A percentile compares a stretch with the other conserved stretches of the same genome.
phyloP scores from a whole-genome alignment of 2,329 filamentous ascomycete species.

The Diplodia sapinea region DNA sequence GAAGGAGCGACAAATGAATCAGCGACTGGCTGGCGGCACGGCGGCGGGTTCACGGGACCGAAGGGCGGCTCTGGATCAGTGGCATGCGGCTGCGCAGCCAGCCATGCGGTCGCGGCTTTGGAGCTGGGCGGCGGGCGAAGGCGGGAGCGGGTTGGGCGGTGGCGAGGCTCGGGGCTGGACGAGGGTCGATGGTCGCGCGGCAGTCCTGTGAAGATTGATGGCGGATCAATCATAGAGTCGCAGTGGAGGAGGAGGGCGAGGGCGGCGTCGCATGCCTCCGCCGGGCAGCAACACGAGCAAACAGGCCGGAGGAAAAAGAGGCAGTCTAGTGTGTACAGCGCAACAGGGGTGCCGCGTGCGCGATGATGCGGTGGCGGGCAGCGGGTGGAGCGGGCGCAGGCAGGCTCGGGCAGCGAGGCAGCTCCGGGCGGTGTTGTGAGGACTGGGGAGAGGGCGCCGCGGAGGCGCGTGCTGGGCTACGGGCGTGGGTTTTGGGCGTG shows the following conservation, averaged over 20 bases:
- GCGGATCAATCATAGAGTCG: slow-evolving; percentile 39
- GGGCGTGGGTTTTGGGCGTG: slow-evolving; percentile 17
- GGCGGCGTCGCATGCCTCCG: slow-evolving; percentile 11
- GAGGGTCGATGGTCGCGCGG: slow-evolving; percentile 32
- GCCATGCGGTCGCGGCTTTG: slow-evolving; percentile 10
- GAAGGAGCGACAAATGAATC: slow-evolving; percentile 32
- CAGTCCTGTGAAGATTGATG: slow-evolving; percentile 47
- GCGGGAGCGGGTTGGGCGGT: slow-evolving; percentile 35
- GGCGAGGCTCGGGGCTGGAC: slow-evolving; percentile 32
- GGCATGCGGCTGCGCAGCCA: slow-evolving; percentile 11
- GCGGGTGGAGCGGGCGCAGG: not conserved
- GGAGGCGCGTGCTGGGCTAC: not conserved
- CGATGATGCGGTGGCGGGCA: slow-evolving; percentile 14
- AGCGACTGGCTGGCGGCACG: slow-evolving; percentile 33
- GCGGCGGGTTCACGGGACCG: slow-evolving; percentile 23
- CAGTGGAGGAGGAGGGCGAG: not conserved
- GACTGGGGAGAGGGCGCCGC: not conserved
- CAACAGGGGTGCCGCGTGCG: slow-evolving; percentile 21
- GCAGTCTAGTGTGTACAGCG: not conserved
- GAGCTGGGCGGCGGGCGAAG: not conserved
- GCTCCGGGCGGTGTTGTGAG: not conserved
- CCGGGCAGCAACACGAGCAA: not conserved
- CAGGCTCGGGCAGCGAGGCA: not conserved
- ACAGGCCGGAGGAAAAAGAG: not conserved
- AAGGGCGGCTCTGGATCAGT: slow-evolving; percentile 34